Percentiles rank a stretch among this genome's conserved stretches.
Evolutionary conservation across 192 early-diverging fungal species (phyloP).

Genomic region (Geranomyces variabilis): DNA sequence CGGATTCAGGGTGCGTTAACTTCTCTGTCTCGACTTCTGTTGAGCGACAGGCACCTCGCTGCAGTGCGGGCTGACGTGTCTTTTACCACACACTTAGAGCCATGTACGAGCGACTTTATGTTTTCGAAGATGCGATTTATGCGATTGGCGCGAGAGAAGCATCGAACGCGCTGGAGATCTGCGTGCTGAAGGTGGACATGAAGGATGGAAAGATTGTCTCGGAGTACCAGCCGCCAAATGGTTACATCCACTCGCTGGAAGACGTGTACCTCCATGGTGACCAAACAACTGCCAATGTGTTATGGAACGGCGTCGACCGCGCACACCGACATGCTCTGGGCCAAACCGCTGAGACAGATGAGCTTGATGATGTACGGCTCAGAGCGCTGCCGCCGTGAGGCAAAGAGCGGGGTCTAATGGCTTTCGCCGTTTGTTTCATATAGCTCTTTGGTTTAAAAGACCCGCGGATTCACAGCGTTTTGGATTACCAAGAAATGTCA

Average conservation of each 20-base stretch:
- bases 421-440: not conserved
- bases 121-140: not conserved
- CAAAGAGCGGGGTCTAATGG: not conserved
- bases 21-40: not conserved
- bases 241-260: not conserved
- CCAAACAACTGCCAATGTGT: not conserved
- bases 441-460: not conserved
- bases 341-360: conserved; percentile 7
- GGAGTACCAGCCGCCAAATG: conserved; percentile 32
- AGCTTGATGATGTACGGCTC: conserved; percentile 7
- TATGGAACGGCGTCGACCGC: conserved; percentile 20
- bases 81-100: not conserved
- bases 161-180: not conserved
- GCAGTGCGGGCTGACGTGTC: not conserved
- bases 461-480: not conserved
- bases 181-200: conserved; percentile 4
- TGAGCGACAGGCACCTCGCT: too few relatives aligned
- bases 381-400: too few relatives aligned
- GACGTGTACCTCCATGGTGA: conserved; percentile 15
- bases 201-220: not conserved
- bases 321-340: conserved; percentile 23
- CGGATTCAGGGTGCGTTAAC: conserved; percentile 13
- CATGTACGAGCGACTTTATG: not conserved
- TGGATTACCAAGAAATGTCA: not conserved
- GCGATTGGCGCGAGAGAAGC: conserved; percentile 10